phyloP scores from a whole-genome alignment of 441 rosid genomes.

The Sinapis alba region DNA sequence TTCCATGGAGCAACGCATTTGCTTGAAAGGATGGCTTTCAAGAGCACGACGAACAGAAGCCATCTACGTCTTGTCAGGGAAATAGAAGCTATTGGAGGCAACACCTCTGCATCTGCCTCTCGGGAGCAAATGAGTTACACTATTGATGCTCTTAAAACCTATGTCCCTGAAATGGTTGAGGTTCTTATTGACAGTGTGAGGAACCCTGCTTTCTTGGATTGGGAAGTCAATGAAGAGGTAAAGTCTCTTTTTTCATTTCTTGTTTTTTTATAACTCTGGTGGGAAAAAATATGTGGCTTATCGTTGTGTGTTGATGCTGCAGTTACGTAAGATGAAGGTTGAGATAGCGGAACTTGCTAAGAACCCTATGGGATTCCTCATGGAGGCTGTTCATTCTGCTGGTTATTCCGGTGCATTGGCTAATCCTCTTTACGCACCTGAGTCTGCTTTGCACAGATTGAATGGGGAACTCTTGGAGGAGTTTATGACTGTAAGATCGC shows the following conservation, averaged over 20 bases:
- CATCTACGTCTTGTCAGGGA: background rate
- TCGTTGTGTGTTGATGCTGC: background rate
- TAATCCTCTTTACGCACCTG: background rate
- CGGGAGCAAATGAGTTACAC: background rate
- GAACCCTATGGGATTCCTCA: background rate
- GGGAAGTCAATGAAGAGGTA: constrained; percentile 29
- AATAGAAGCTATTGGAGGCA: background rate
- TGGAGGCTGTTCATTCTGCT: background rate
- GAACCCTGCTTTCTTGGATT: constrained; percentile 2
- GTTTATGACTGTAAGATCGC: constrained; percentile 66
- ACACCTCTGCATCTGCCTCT: background rate
- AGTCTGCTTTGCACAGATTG: constrained; percentile 35
- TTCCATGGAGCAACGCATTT: background rate
- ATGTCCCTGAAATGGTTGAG: background rate
- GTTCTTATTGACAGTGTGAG: background rate
- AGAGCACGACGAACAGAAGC: background rate
- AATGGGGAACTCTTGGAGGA: constrained; percentile 64
- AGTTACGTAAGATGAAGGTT: background rate
- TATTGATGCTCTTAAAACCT: constrained; percentile 5
- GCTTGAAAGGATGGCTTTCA: constrained; percentile 1
- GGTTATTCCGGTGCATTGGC: background rate
- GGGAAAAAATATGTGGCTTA: background rate
- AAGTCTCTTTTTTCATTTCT: constrained; percentile 1
- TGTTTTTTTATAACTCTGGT: background rate
- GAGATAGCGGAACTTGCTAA: background rate